Percentiles rank a stretch among this genome's conserved stretches.
Evolutionary conservation across 768 basidiomycete species (phyloP).

Genomic region (Tylopilus plumbeoviolaceoides): DNA sequence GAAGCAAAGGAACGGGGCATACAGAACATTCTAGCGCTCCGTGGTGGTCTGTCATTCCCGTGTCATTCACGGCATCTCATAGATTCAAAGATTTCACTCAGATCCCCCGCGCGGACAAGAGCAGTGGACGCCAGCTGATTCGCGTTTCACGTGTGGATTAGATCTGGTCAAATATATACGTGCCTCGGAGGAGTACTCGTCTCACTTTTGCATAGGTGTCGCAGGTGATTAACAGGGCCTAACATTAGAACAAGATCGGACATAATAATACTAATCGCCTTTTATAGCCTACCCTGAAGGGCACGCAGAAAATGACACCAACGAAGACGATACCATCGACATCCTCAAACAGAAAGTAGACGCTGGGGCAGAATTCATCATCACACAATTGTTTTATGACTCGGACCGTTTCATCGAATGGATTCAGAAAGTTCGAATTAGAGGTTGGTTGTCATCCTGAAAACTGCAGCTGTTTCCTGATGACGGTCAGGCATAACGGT

Average conservation of each 20-base stretch:
- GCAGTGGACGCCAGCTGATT: slow-evolving; percentile 84
- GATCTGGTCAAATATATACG: slow-evolving; percentile 94
- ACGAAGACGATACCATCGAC: slow-evolving; percentile 61
- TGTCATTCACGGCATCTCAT: background rate
- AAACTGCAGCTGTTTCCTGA: slow-evolving; percentile 5
- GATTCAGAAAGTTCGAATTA: slow-evolving; percentile 65
- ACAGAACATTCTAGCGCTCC: slow-evolving; percentile 84
- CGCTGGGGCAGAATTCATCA: slow-evolving; percentile 92
- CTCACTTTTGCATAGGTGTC: slow-evolving; percentile 91
- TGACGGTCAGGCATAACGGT: slow-evolving; percentile 69
- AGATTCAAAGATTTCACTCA: slow-evolving; percentile 25
- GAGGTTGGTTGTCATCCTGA: slow-evolving; percentile 45
- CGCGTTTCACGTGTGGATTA: slow-evolving; percentile 75
- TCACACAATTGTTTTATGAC: slow-evolving; percentile 98
- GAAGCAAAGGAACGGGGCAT: slow-evolving; percentile 79
- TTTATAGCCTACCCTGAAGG: slow-evolving; percentile 85
- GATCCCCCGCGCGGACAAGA: slow-evolving; percentile 94
- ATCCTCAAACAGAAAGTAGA: slow-evolving; percentile 84
- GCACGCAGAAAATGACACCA: slow-evolving; percentile 57
- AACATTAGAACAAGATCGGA: background rate
- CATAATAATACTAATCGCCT: background rate
- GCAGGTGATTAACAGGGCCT: slow-evolving; percentile 53
- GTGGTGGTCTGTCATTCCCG: slow-evolving; percentile 62
- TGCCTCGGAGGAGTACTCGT: slow-evolving; percentile 66
- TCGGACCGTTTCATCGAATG: slow-evolving; percentile 81